Base-by-base conservation (phyloP, 208 protist genomes). In the Crithidia acanthocephali region DNA sequence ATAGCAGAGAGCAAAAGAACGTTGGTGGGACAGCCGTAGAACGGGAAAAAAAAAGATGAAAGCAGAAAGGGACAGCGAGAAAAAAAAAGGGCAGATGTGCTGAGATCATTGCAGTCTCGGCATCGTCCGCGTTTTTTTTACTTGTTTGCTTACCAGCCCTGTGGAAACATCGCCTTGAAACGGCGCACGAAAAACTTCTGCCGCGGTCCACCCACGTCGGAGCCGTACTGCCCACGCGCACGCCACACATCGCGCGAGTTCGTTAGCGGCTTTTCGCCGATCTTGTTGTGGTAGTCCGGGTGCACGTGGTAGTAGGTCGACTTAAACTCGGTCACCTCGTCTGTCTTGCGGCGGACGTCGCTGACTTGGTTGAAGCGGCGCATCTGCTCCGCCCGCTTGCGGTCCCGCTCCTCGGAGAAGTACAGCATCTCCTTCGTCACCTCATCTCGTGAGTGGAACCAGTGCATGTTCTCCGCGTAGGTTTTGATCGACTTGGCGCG, bases 401-500 rank as follows among this genome's bases (percentile, higher is more conserved):
- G 74, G 62, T 96, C 91, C 0, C 87, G 84, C 60, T 88, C 76
- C 45, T 88, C 60, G 0, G 91, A 96, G 55, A 86, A 85, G 68
- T 88, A 77, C 73, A 96, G 60, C 91, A 96, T 96, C 72, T 91
- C 85, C 59, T 84, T 87, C 23, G 84, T 90, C 25, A 96, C 91
- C 74, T 94, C 91, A 64, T 96, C 91, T 23, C 91, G 76, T 8
- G 87, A 94, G 74, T 94, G 88, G 69, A 96, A 96, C 89, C 91
- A 96, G 79, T 96, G 84, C 91, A 96, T 96, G 75, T 96, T 96
- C 59, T 91, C 68, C 3, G 91, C 88, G 71, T 94, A 96, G n/a
- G 77, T 94, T 13, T 66, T 8, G 52, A 96, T 91, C 47, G 88
- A 74, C 4, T 74, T 81, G 1, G 85, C 85, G 10, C 88, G 82